phyloP scores from a whole-genome alignment of 768 basidiomycete species.

The Porphyrellus cyaneotinctus region DNA sequence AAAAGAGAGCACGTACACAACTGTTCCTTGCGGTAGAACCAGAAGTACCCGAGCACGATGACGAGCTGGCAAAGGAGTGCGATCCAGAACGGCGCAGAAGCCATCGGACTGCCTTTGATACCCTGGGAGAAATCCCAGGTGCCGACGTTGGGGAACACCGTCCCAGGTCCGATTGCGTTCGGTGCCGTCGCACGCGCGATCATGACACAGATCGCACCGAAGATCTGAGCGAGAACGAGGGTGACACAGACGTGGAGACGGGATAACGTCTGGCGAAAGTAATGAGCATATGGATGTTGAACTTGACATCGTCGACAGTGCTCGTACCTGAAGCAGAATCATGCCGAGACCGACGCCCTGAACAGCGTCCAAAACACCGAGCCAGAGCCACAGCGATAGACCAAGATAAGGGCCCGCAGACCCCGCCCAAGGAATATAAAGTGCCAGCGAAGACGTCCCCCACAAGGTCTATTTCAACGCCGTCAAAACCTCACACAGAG shows the following conservation, averaged over 20 bases:
- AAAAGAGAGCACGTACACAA: constrained; percentile 48
- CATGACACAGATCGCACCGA: constrained; percentile 90
- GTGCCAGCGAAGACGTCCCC: constrained; percentile 90
- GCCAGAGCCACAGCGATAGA: constrained; percentile 89
- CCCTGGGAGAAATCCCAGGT: constrained; percentile 85
- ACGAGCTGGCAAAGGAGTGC: constrained; percentile 74
- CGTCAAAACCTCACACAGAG: not conserved
- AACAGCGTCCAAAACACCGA: constrained; percentile 89
- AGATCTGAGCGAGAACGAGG: constrained; percentile 83
- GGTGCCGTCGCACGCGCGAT: constrained; percentile 88
- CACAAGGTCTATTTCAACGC: constrained; percentile 64
- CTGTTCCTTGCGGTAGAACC: constrained; percentile 97
- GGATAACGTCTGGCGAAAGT: constrained; percentile 60
- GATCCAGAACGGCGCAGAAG: constrained; percentile 83
- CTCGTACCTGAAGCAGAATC: constrained; percentile 67
- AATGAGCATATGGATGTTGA: not conserved
- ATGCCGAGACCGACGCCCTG: constrained; percentile 93
- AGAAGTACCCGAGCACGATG: constrained; percentile 90
- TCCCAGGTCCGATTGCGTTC: constrained; percentile 81
- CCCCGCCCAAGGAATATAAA: constrained; percentile 95
- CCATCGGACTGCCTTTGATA: constrained; percentile 74
- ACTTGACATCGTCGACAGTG: not conserved
- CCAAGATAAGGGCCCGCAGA: constrained; percentile 82
- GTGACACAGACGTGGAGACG: constrained; percentile 94
- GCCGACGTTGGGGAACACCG: constrained; percentile 89